A percentile compares a stretch with the other conserved stretches of the same genome.
phyloP scores from a whole-genome alignment of 331 rosid genomes.

The Rosa hybrid region DNA sequence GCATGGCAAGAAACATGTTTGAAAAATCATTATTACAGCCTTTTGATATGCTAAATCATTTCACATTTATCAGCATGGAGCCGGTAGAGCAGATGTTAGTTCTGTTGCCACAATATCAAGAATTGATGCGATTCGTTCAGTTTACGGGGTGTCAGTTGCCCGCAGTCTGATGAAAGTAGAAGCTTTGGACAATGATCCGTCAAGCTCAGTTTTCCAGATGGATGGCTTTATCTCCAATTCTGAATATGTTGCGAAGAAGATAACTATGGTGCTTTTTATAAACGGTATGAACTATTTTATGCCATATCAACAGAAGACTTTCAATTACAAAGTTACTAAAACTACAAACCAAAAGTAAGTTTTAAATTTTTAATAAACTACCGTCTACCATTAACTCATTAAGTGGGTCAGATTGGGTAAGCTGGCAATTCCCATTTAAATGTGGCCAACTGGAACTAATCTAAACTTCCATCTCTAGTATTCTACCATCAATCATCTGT shows the following conservation, averaged over 20 bases:
- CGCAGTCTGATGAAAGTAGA: slow-evolving; percentile 57
- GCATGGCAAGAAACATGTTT: no score
- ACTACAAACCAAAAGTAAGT: neutral
- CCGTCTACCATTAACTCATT: no score
- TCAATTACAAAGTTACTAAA: neutral
- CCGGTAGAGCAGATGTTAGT: slow-evolving; percentile 82
- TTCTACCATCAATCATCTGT: neutral
- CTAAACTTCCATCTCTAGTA: neutral
- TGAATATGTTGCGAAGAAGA: slow-evolving; percentile 80
- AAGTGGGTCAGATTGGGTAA: neutral
- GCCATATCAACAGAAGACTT: slow-evolving; percentile 4
- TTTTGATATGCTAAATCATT: neutral
- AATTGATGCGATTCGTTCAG: slow-evolving; percentile 78
- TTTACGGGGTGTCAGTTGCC: slow-evolving; percentile 84
- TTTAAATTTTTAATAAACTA: neutral
- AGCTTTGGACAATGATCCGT: slow-evolving; percentile 59
- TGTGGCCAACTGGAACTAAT: neutral
- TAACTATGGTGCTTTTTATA: slow-evolving; percentile 91
- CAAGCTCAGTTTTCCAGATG: slow-evolving; percentile 74
- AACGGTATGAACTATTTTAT: slow-evolving; percentile 56
- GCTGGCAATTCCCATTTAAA: no score
- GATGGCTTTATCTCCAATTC: slow-evolving; percentile 83
- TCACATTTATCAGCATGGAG: slow-evolving; percentile 67
- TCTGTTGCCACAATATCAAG: slow-evolving; percentile 63
- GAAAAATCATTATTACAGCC: no score